These are phyloP conservation scores for Teratosphaeria viscida DNA, from an alignment of 2,329 filamentous ascomycete species.

Conservation along the genomic window DNA sequence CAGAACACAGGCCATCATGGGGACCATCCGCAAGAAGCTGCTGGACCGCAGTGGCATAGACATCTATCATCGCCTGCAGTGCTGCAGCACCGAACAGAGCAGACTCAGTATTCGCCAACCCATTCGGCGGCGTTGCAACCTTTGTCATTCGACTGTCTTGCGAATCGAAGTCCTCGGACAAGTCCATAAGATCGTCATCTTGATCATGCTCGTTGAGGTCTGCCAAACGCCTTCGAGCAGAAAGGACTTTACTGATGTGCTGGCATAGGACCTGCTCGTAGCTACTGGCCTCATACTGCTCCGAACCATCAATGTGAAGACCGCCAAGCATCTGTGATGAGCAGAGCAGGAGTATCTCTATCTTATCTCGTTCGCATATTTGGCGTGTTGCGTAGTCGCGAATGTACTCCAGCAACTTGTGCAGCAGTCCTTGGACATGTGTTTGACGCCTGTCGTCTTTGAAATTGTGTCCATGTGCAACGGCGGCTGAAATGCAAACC, in stretches of 20 bases:
- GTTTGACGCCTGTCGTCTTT: conserved; percentile 17
- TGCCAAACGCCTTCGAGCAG: conserved; percentile 2
- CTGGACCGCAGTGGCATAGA: conserved; percentile 1
- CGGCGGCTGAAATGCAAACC: conserved; percentile 17
- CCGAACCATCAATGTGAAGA: background rate
- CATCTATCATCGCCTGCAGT: background rate
- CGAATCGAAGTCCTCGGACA: conserved; percentile 55
- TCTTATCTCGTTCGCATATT: conserved; percentile 29
- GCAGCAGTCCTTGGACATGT: conserved; percentile 18
- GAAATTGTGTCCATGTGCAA: conserved; percentile 16
- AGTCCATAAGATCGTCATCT: conserved; percentile 50
- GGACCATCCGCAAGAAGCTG: background rate
- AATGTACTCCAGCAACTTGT: conserved; percentile 22
- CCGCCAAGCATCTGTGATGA: conserved; percentile 18
- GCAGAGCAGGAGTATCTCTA: conserved; percentile 1
- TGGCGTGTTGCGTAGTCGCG: conserved; percentile 25
- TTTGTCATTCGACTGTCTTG: conserved; percentile 41
- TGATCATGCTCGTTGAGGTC: conserved; percentile 31
- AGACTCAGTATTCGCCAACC: conserved; percentile 36
- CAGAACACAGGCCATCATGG: conserved; percentile 3
- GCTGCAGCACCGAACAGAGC: background rate
- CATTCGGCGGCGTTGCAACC: conserved; percentile 21
- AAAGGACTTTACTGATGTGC: conserved; percentile 6
- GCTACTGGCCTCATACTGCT: background rate
- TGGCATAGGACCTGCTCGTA: conserved; percentile 13